Base-by-base conservation (phyloP, 495 filamentous ascomycete species). In the Mytilinidion resinicola region DNA sequence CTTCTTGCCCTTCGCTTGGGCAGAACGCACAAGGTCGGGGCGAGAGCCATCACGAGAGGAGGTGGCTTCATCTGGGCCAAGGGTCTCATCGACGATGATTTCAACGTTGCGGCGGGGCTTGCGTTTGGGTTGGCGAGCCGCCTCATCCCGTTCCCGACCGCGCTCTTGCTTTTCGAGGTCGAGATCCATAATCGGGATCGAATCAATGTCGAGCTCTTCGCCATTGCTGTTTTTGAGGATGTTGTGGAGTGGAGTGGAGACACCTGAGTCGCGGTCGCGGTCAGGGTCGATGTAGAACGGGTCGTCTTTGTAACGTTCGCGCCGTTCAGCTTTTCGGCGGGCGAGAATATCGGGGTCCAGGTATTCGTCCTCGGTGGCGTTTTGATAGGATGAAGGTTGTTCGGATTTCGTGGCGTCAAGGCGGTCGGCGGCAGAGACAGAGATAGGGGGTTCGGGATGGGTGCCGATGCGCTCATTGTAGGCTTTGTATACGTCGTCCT, bases 121-220 rank as follows among this genome's bases (percentile, higher is more conserved):
- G 10, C 62, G 63, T 36, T 57, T 64, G 30, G 20, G 25, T n/a
- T 19, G 12, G 46, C 46, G 46, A 14, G 1, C 3, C 21, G 41
- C 42, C 48, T 49, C 42, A 4, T 42, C 34, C 20, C 51, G 54
- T 14, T 41, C 41, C 1, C 39, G 47, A 60, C 64, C 58, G 11
- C 51, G 34, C 11, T 60, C 52, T 25, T 69, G 51, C 51, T 78
- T 80, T 2, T 81, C 82, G 21, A 96, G 76, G 64, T 91, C 83
- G 21, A 98, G 80, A 62, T 95, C 84, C 80, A 98, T 90, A 59
- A 97, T 92, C 0, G 93, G 93, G 59, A 98, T 98, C 12, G 87
- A 80, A 69, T 98, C 93, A 50, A 98, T 80, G 68, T 98, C 93
- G 14, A 96, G 72, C 33, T 83, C 86, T 8, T 85, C 83, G 1